Conservation (phyloP, 768 basidiomycete species). For the Lyophyllum decastes region DNA sequence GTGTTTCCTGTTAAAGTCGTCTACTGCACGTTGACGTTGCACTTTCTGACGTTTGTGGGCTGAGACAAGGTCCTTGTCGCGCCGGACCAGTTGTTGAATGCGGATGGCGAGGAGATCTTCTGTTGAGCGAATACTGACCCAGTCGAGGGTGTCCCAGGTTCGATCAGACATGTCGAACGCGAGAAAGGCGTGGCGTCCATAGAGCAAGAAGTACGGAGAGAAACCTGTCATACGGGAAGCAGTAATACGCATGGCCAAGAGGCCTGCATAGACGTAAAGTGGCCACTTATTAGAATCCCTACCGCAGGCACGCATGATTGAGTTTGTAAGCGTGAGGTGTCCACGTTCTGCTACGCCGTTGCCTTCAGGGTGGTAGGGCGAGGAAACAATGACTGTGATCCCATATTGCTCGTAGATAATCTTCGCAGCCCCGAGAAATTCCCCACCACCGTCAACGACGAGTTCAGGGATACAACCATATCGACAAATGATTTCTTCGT, state of each 20-base stretch:
- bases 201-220: conserved; percentile 30
- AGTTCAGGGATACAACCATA: conserved; percentile 8
- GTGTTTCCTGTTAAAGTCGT: conserved; percentile 6
- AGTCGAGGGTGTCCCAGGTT: conserved; percentile 29
- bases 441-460: conserved; percentile 25
- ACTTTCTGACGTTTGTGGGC: conserved; percentile 10
- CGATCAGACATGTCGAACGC: conserved; percentile 28
- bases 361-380: conserved; percentile 32
- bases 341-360: conserved; percentile 30
- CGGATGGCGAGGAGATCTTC: conserved; percentile 25
- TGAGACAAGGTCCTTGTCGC: conserved; percentile 15
- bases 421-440: conserved; percentile 27
- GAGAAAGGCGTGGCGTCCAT: conserved; percentile 28
- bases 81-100: conserved; percentile 16
- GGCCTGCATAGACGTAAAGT: conserved; percentile 19
- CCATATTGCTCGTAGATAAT: conserved; percentile 22
- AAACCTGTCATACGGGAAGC: conserved; percentile 28
- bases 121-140: conserved; percentile 18
- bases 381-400: conserved; percentile 26
- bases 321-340: conserved; percentile 23
- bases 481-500: conserved; percentile 17
- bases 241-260: conserved; percentile 27
- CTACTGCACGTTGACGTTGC: conserved; percentile 12
- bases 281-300: conserved; percentile 26
- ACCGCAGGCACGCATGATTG: conserved; percentile 18